A percentile compares a stretch with the other conserved stretches of the same genome.
phyloP scores from a whole-genome alignment of 768 basidiomycete genomes.

The Termitomyces sp. region DNA sequence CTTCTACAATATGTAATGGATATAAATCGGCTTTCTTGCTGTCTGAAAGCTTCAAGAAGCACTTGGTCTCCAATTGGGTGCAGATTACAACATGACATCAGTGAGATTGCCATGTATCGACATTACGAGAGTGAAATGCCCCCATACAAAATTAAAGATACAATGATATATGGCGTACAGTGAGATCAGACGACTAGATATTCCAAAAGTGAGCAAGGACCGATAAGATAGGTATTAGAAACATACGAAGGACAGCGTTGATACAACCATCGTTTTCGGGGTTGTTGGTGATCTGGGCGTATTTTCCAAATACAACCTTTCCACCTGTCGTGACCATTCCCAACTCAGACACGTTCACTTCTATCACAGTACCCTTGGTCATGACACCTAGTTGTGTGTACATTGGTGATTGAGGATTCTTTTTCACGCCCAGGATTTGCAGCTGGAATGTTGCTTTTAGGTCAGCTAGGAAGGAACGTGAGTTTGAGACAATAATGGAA shows the following conservation, averaged over 20 bases:
- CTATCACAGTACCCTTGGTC: slow-evolving; percentile 97
- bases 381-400: slow-evolving; percentile 95
- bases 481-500: neutral
- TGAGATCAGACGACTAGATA: slow-evolving; percentile 24
- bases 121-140: neutral
- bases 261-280: slow-evolving; percentile 97
- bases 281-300: slow-evolving; percentile 92
- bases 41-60: neutral
- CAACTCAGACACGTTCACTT: slow-evolving; percentile 98
- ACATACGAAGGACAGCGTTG: slow-evolving; percentile 88
- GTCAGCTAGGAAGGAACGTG: slow-evolving; percentile 57
- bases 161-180: slow-evolving; percentile 6
- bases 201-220: neutral
- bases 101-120: neutral
- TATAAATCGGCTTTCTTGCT: neutral
- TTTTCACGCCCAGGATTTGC: slow-evolving; percentile 96
- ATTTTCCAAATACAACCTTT: slow-evolving; percentile 91
- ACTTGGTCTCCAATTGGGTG: neutral
- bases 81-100: neutral
- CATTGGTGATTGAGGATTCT: slow-evolving; percentile 99
- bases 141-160: slow-evolving; percentile 10
- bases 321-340: slow-evolving; percentile 97
- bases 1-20: neutral
- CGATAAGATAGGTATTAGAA: neutral
- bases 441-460: slow-evolving; percentile 98